Evolutionary conservation across 116 monocot species (phyloP).

Genomic region (Papilionanthe hybrid): DNA sequence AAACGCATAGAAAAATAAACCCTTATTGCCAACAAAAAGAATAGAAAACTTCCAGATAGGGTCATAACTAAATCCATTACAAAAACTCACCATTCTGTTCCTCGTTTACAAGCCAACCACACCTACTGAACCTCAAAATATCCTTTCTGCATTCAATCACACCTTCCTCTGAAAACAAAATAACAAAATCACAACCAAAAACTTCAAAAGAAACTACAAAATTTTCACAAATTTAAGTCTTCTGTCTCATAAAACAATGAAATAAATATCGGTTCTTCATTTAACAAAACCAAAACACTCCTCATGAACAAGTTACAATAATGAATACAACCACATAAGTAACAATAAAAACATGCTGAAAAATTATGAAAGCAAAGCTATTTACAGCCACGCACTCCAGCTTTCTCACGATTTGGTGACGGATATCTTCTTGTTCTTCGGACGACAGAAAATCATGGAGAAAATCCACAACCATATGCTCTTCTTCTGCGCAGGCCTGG

Average conservation of each 20-base stretch:
- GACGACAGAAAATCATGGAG: neutral
- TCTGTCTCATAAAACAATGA: neutral
- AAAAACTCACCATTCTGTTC: too few relatives aligned
- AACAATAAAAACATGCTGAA: neutral
- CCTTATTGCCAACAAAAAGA: too few relatives aligned
- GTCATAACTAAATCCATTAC: too few relatives aligned
- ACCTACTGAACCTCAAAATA: too few relatives aligned
- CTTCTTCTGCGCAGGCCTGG: slow-evolving; percentile 1
- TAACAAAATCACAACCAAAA: neutral
- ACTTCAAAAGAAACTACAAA: slow-evolving; percentile 5
- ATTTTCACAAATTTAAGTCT: neutral
- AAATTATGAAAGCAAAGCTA: neutral
- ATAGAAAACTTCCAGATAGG: too few relatives aligned
- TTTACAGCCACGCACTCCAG: neutral
- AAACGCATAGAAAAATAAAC: too few relatives aligned
- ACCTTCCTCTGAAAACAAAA: neutral
- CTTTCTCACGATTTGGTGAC: neutral
- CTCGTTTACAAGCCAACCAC: too few relatives aligned
- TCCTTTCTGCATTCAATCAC: too few relatives aligned
- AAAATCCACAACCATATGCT: slow-evolving; percentile 7
- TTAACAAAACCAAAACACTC: neutral
- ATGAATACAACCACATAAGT: neutral
- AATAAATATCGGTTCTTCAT: neutral
- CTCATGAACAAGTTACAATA: neutral
- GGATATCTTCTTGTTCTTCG: slow-evolving; percentile 2